phyloP scores from a whole-genome alignment of 2,329 filamentous ascomycete genomes.

The Ceratocystis cubensis region DNA sequence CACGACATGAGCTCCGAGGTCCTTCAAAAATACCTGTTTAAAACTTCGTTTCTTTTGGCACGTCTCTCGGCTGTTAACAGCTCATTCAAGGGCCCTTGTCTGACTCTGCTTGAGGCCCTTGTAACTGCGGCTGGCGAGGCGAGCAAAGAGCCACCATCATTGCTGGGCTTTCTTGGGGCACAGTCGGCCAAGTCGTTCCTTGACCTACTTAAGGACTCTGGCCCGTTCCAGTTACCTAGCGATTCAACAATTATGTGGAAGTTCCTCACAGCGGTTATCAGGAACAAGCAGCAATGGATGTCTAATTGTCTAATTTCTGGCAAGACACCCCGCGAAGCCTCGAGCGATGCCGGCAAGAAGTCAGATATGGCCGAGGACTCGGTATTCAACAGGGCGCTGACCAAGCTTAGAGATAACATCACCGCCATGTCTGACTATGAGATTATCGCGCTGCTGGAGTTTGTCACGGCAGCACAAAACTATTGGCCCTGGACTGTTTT shows the following conservation, averaged over 20 bases:
- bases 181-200: slow-evolving; percentile 76
- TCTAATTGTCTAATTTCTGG: slow-evolving; percentile 86
- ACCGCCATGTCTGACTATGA: slow-evolving; percentile 50
- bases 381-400: slow-evolving; percentile 61
- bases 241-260: slow-evolving; percentile 66
- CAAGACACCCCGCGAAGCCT: slow-evolving; percentile 57
- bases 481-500: slow-evolving; percentile 93
- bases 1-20: slow-evolving; percentile 50
- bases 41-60: slow-evolving; percentile 62
- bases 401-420: slow-evolving; percentile 51
- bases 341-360: slow-evolving; percentile 32
- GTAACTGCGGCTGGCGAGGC: slow-evolving; percentile 46
- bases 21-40: slow-evolving; percentile 69
- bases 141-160: slow-evolving; percentile 71
- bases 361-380: slow-evolving; percentile 41
- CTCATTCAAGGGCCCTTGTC: slow-evolving; percentile 50
- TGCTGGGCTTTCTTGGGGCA: slow-evolving; percentile 79
- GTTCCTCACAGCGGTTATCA: slow-evolving; percentile 73
- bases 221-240: slow-evolving; percentile 55
- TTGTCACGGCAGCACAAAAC: slow-evolving; percentile 78
- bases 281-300: slow-evolving; percentile 90
- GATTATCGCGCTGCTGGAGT: slow-evolving; percentile 66
- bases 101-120: slow-evolving; percentile 59
- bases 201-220: slow-evolving; percentile 61
- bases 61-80: slow-evolving; percentile 62